Percentiles rank a stretch among this genome's conserved stretches.
phyloP scores from a whole-genome alignment of 257 asterid species.

The Nicotiana attenuata region DNA sequence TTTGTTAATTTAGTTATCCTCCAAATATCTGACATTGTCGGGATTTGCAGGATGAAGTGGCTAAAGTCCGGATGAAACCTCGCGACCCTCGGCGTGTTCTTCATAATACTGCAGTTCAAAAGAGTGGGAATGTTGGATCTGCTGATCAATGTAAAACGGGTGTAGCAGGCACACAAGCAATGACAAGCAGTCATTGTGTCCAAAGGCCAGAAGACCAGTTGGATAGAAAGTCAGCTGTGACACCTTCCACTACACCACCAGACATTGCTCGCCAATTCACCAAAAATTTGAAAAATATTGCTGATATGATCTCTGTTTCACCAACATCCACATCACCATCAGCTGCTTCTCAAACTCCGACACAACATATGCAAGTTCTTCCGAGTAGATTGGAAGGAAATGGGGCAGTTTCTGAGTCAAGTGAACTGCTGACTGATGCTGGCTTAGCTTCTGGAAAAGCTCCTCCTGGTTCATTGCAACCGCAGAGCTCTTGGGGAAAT shows the following conservation, averaged over 20 bases:
- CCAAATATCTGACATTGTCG: constrained; percentile 8
- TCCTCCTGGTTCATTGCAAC: constrained; percentile 47
- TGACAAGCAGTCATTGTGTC: constrained; percentile 26
- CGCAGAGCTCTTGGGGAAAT: constrained; percentile 69
- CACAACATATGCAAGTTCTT: constrained; percentile 32
- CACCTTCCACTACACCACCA: constrained; percentile 43
- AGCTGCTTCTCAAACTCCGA: constrained; percentile 32
- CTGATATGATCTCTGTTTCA: constrained; percentile 64
- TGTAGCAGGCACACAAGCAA: constrained; percentile 32
- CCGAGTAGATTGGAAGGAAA: constrained; percentile 39
- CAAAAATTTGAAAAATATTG: constrained; percentile 61
- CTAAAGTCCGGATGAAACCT: constrained; percentile 79
- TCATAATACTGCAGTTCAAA: constrained; percentile 45
- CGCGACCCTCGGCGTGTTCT: constrained; percentile 96
- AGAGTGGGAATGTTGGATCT: constrained; percentile 31
- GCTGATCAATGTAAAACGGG: constrained; percentile 48
- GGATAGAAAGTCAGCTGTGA: constrained; percentile 36
- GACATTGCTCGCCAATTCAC: constrained; percentile 79
- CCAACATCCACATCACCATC: constrained; percentile 40
- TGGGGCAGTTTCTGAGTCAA: constrained; percentile 35
- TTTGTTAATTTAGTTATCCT: constrained; percentile 5
- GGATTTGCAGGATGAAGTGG: constrained; percentile 69
- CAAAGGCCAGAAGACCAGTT: constrained; percentile 47
- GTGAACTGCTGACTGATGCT: constrained; percentile 33
- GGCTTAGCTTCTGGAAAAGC: constrained; percentile 41